These are phyloP conservation scores for Coemansia sp. DNA, from an alignment of 192 early-diverging fungal species.

Conservation along the genomic window DNA sequence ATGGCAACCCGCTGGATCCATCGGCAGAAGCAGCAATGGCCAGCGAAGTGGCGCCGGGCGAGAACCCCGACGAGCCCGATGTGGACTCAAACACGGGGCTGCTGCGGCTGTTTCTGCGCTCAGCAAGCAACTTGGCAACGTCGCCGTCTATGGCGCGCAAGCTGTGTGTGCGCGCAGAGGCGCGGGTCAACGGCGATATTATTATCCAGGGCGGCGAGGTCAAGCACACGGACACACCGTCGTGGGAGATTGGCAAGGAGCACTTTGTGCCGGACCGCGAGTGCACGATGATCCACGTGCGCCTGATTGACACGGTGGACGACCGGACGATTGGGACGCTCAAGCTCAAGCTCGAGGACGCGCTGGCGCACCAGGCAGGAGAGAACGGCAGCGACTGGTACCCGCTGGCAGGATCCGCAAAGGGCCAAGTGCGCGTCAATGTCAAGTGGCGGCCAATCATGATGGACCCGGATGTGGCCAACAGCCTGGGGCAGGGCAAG, in stretches of 20 bases:
- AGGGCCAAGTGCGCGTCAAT: constrained; percentile 60
- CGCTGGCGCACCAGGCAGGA: constrained; percentile 41
- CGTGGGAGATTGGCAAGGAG: constrained; percentile 72
- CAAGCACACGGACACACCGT: constrained; percentile 74
- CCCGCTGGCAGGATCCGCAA: constrained; percentile 51
- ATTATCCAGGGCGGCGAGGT: constrained; percentile 61
- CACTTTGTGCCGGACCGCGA: constrained; percentile 72
- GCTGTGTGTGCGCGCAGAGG: constrained; percentile 57
- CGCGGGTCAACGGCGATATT: constrained; percentile 55
- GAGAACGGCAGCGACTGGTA: constrained; percentile 65
- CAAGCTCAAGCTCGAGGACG: constrained; percentile 41
- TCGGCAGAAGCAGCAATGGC: constrained; percentile 37
- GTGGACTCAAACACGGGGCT: constrained; percentile 68
- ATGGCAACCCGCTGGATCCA: constrained; percentile 44
- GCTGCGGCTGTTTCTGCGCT: constrained; percentile 63
- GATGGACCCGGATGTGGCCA: constrained; percentile 63
- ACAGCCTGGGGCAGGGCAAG: constrained; percentile 42
- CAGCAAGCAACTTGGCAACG: constrained; percentile 63
- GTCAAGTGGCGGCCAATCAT: constrained; percentile 81
- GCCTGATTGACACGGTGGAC: constrained; percentile 55
- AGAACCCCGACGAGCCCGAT: constrained; percentile 47
- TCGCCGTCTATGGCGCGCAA: constrained; percentile 46
- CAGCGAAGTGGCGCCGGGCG: constrained; percentile 20
- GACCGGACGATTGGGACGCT: constrained; percentile 38
- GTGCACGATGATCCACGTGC: constrained; percentile 57